phyloP scores from a whole-genome alignment of 2,329 filamentous ascomycete genomes.

The Elsinoe ampelina region DNA sequence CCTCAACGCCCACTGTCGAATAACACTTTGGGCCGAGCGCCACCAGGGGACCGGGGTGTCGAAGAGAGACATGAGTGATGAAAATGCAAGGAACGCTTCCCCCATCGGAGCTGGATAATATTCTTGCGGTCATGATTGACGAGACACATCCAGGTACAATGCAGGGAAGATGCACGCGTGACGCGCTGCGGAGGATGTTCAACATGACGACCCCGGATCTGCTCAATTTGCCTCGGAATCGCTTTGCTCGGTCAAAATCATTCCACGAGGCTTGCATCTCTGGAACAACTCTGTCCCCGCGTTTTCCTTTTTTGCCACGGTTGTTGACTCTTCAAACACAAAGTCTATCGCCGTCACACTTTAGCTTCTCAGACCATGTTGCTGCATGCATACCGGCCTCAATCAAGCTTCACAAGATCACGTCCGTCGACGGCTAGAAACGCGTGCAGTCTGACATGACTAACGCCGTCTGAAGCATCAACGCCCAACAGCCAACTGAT shows the following conservation, averaged over 20 bases:
- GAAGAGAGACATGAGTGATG: background rate
- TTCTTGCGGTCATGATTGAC: background rate
- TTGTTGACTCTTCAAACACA: background rate
- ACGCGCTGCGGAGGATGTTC: background rate
- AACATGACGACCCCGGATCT: background rate
- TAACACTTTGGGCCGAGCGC: background rate
- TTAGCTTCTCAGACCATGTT: background rate
- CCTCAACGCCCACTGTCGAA: background rate
- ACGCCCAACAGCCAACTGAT: background rate
- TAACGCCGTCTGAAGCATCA: background rate
- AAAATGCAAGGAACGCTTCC: background rate
- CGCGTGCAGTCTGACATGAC: background rate
- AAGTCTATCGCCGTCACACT: slow-evolving; percentile 1
- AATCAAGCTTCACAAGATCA: background rate
- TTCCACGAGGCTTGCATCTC: background rate
- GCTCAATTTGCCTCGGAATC: background rate
- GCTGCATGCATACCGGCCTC: background rate
- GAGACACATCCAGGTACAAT: background rate
- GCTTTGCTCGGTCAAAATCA: background rate
- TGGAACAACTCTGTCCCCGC: background rate
- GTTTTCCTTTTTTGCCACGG: slow-evolving; percentile 8
- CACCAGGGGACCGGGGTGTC: background rate
- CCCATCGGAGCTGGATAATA: background rate
- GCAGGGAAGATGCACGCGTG: background rate
- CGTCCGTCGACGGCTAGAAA: background rate